These are phyloP conservation scores for Phytophthora megakarya DNA, from an alignment of 352 stramenopile genomes.

Conservation along the genomic window DNA sequence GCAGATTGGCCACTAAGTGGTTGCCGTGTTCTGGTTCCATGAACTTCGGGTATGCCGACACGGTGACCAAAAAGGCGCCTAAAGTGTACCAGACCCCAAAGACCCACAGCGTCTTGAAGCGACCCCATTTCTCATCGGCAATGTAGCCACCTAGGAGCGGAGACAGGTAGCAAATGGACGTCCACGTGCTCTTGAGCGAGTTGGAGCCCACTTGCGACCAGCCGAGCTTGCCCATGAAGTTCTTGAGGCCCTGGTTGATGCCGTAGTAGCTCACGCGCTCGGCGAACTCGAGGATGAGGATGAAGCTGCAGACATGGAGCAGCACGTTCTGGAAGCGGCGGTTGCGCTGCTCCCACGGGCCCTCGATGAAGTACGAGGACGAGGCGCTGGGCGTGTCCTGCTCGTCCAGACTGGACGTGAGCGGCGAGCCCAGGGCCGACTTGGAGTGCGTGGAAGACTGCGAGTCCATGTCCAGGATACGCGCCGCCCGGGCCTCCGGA, in stretches of 20 bases:
- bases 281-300: constrained; percentile 86
- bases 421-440: constrained; percentile 45
- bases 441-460: constrained; percentile 66
- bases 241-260: constrained; percentile 89
- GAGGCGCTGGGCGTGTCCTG: constrained; percentile 50
- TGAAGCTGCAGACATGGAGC: constrained; percentile 86
- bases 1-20: constrained; percentile 55
- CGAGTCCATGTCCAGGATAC: constrained; percentile 41
- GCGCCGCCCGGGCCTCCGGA: constrained; percentile 15
- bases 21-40: constrained; percentile 48
- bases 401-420: constrained; percentile 46
- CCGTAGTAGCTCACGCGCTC: constrained; percentile 88
- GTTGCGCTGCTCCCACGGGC: constrained; percentile 79
- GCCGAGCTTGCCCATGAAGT: constrained; percentile 79
- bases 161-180: constrained; percentile 86
- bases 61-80: constrained; percentile 67
- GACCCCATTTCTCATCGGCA: constrained; percentile 86
- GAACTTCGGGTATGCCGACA: constrained; percentile 67
- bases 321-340: constrained; percentile 83
- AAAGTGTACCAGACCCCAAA: constrained; percentile 84
- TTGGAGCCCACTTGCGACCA: constrained; percentile 85
- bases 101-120: constrained; percentile 82
- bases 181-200: constrained; percentile 90
- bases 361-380: constrained; percentile 78
- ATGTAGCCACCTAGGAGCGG: constrained; percentile 85